A percentile compares a stretch with the other conserved stretches of the same genome.
These are phyloP conservation scores for Carallia pectinifolia DNA, from an alignment of 345 rosid genomes.

Conservation along the genomic window DNA sequence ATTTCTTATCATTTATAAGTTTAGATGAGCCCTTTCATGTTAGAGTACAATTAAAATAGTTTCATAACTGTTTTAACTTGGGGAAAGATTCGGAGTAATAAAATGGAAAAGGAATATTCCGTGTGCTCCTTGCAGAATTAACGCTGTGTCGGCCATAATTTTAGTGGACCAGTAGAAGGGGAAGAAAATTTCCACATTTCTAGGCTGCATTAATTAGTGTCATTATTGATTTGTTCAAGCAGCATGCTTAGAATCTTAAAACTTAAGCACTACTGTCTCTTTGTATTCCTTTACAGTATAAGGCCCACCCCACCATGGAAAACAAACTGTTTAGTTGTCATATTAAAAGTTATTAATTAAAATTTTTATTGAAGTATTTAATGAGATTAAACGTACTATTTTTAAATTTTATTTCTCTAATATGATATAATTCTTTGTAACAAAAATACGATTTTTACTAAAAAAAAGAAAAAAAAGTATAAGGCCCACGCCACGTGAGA, in stretches of 20 bases:
- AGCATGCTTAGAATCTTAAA: neutral
- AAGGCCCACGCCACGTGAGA: neutral
- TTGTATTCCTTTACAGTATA: neutral
- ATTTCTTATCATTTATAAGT: too few relatives aligned
- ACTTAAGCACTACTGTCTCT: neutral
- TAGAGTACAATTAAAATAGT: too few relatives aligned
- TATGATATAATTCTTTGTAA: too few relatives aligned
- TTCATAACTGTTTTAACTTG: too few relatives aligned
- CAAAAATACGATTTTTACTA: too few relatives aligned
- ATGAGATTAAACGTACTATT: too few relatives aligned
- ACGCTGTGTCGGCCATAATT: neutral
- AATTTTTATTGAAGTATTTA: too few relatives aligned
- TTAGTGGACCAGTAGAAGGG: neutral
- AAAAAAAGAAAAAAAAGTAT: neutral
- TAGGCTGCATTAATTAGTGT: neutral
- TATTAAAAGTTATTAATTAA: too few relatives aligned
- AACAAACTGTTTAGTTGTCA: neutral
- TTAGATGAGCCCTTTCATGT: too few relatives aligned
- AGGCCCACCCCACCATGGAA: neutral
- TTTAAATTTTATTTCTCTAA: too few relatives aligned
- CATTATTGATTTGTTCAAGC: neutral
- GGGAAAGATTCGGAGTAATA: too few relatives aligned
- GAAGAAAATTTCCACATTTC: neutral
- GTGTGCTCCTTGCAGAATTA: constrained; percentile 1
- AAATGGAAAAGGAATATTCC: neutral